Evolutionary conservation across 1,284 basidiomycete genomes (phyloP), one percentile per base, ranked within the genome.

Genomic region (Leccinum griseonigrum): DNA sequence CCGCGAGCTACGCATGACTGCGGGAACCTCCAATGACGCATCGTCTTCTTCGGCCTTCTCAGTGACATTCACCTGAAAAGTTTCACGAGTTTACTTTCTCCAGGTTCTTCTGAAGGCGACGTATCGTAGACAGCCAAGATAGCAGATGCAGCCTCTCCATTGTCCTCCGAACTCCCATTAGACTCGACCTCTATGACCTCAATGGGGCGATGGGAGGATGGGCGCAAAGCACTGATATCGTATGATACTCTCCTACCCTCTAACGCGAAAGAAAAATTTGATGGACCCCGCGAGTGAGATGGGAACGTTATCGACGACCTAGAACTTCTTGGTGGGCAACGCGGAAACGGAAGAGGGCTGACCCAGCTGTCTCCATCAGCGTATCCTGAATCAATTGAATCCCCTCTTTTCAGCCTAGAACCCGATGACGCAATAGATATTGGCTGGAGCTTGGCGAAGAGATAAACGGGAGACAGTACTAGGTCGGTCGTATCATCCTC

Each of bases 321-420:
- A 56, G 79, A 79, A 64, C 74, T 81, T 57, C 76, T 78, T 32
- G 85, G 85, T 50, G 85, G 85, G n/a, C 85, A 83, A 32, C 75
- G 66, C 32, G 77, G 74, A 57, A 84, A 71, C 18, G 81, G 77
- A 43, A 70, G 66, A 36, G 83, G 81, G 50, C 79, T 74, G 54
- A 77, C 76, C 80, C 83, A 81, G 46, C 71, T 74, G n/a, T 84
- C 70, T 28, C 76, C 76, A 29, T 86, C 75, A 4, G 77, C 80
- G 66, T 83, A 85, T 29, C 83, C 85, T 2, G 85, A 86, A 70
- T 88, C 85, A 60, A 83, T 78, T 1, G 82, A 81, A 58, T 75
- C 76, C 43, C 80, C 78, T 48, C 79, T 74, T 32, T 75, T 68
- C 48, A 65, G 26, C 14, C 63, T 60, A 34, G 59, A 61, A 54